phyloP scores from a whole-genome alignment of 1,284 basidiomycete genomes.

The Grifola frondosa region DNA sequence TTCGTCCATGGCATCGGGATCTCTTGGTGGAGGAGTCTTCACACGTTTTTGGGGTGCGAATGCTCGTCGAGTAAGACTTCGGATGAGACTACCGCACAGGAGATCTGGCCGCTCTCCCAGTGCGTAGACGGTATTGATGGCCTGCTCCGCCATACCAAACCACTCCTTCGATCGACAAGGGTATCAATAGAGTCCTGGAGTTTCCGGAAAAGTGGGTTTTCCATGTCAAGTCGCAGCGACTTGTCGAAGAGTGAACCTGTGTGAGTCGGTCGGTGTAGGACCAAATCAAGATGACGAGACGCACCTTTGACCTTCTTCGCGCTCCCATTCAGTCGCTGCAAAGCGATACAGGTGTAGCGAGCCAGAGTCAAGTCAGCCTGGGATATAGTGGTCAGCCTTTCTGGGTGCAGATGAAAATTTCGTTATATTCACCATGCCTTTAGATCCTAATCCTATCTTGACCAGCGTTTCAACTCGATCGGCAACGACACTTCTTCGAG shows the following conservation, averaged over 20 bases:
- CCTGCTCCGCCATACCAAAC: constrained; percentile 96
- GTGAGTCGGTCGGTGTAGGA: constrained; percentile 1
- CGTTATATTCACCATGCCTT: no score
- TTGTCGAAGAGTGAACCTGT: constrained; percentile 86
- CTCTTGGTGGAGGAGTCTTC: constrained; percentile 21
- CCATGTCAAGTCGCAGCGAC: constrained; percentile 86
- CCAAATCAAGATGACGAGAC: constrained; percentile 8
- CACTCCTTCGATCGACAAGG: constrained; percentile 86
- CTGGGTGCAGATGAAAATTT: no score
- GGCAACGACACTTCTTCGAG: constrained; percentile 81
- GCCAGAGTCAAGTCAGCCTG: constrained; percentile 88
- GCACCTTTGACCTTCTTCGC: constrained; percentile 95
- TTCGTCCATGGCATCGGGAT: constrained; percentile 55
- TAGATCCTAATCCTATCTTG: constrained; percentile 88
- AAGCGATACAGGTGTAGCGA: constrained; percentile 90
- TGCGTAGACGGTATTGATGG: constrained; percentile 93
- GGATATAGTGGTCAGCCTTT: no score
- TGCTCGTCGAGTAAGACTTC: constrained; percentile 73
- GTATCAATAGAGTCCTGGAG: constrained; percentile 78
- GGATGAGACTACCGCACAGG: constrained; percentile 82
- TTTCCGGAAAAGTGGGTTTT: constrained; percentile 82
- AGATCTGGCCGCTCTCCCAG: constrained; percentile 92
- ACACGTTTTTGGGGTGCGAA: constrained; percentile 49
- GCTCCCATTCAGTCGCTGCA: constrained; percentile 91
- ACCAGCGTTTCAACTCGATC: constrained; percentile 87